These are phyloP conservation scores for Backusella psychrophila DNA, from an alignment of 192 early-diverging fungal genomes.

Conservation along the genomic window DNA sequence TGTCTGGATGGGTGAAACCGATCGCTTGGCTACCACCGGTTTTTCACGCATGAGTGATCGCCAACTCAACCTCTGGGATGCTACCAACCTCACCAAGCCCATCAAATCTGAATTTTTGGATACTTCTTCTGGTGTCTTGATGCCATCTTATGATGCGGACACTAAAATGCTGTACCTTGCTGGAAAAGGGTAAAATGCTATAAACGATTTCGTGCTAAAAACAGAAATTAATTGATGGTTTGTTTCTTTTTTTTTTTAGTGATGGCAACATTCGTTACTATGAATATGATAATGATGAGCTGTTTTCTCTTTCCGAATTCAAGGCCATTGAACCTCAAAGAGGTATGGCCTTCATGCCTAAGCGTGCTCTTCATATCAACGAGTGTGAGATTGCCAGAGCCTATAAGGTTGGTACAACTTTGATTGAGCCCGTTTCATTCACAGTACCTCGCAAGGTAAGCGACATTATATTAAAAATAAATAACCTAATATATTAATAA, in stretches of 20 bases:
- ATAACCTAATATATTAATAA: not conserved
- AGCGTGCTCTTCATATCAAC: conserved; percentile 81
- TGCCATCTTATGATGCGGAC: conserved; percentile 94
- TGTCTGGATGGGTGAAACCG: conserved; percentile 80
- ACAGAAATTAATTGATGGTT: not conserved
- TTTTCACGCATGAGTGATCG: conserved; percentile 93
- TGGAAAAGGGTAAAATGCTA: conserved; percentile 70
- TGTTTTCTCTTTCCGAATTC: conserved; percentile 86
- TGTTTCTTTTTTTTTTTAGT: conserved; percentile 42
- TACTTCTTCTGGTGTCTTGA: conserved; percentile 91
- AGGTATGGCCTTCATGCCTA: conserved; percentile 91
- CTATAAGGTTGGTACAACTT: conserved; percentile 87
- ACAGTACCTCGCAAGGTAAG: conserved; percentile 91
- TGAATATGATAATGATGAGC: conserved; percentile 94
- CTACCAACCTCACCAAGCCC: conserved; percentile 63
- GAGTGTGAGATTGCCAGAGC: conserved; percentile 92
- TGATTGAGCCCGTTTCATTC: conserved; percentile 96
- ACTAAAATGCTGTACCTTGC: conserved; percentile 91
- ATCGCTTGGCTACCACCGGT: conserved; percentile 87
- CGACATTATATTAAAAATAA: not conserved
- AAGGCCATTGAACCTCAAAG: conserved; percentile 90
- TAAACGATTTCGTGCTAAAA: not conserved
- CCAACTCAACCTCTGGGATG: conserved; percentile 92
- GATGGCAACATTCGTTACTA: conserved; percentile 99
- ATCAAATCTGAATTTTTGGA: conserved; percentile 80